Evolutionary conservation across 768 basidiomycete species (phyloP).

Genomic region (Russula virescens): DNA sequence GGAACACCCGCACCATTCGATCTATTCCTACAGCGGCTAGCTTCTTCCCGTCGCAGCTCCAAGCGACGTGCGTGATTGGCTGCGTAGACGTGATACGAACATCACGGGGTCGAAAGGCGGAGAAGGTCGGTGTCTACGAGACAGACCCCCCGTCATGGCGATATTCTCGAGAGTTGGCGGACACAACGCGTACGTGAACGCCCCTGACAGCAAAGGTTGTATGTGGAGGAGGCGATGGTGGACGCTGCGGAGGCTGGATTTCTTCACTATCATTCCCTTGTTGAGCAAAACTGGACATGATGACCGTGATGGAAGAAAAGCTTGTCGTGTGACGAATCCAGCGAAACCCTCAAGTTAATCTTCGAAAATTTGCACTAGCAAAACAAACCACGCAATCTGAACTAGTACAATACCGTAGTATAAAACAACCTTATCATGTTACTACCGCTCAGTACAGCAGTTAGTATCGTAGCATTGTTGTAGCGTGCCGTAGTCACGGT

Average conservation of each 20-base stretch:
- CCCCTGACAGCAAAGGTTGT: constrained; percentile 45
- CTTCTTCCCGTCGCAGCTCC: constrained; percentile 80
- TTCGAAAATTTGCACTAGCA: too few relatives aligned
- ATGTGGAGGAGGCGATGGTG: constrained; percentile 18
- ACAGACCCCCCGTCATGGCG: constrained; percentile 1
- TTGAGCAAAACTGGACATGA: constrained; percentile 12
- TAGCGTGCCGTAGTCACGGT: too few relatives aligned
- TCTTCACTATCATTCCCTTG: constrained; percentile 14
- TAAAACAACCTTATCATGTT: too few relatives aligned
- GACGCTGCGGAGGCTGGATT: constrained; percentile 10
- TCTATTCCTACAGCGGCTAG: constrained; percentile 80
- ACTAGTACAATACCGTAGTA: too few relatives aligned
- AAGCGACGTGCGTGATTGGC: constrained; percentile 69
- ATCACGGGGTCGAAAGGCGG: constrained; percentile 74
- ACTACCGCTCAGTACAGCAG: too few relatives aligned
- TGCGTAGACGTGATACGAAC: constrained; percentile 59
- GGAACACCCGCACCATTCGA: constrained; percentile 71
- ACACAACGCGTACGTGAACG: constrained; percentile 55
- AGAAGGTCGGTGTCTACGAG: constrained; percentile 65
- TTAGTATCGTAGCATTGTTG: too few relatives aligned
- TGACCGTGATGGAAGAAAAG: too few relatives aligned
- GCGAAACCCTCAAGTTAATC: too few relatives aligned
- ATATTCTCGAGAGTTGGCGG: constrained; percentile 7
- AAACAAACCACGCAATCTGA: too few relatives aligned
- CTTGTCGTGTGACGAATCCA: too few relatives aligned